phyloP scores from a whole-genome alignment of 2,329 filamentous ascomycete species.

The Neofusicoccum umdonicola region DNA sequence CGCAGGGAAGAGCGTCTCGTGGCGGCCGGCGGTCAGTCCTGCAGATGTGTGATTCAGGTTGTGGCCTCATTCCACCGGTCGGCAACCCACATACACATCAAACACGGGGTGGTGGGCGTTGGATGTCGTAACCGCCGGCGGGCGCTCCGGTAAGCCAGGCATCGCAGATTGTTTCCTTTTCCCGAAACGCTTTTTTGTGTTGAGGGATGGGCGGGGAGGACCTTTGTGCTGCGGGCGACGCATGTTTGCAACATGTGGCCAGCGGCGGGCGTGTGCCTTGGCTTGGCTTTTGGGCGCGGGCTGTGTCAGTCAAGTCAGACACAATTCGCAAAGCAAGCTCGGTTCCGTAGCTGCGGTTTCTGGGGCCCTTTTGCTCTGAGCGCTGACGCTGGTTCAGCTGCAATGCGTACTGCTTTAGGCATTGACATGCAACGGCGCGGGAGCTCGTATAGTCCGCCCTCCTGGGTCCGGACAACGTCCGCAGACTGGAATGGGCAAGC shows the following conservation, averaged over 20 bases:
- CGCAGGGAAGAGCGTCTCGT: background rate
- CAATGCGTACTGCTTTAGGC: conserved; percentile 14
- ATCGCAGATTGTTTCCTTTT: conserved; percentile 11
- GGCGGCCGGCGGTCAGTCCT: conserved; percentile 13
- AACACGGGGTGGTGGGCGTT: background rate
- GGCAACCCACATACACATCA: background rate
- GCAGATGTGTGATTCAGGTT: conserved; percentile 1
- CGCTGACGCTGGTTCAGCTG: background rate
- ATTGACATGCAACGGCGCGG: conserved; percentile 17
- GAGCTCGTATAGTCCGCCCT: conserved; percentile 16
- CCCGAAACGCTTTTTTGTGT: background rate
- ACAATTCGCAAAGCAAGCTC: background rate
- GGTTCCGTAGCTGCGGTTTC: conserved; percentile 9
- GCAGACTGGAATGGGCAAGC: background rate
- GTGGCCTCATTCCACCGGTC: no score
- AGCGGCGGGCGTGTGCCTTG: background rate
- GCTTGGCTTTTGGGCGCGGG: background rate
- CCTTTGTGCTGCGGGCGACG: background rate
- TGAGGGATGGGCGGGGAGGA: background rate
- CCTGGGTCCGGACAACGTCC: background rate
- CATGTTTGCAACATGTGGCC: conserved; percentile 1
- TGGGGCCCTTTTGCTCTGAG: background rate
- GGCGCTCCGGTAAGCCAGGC: background rate
- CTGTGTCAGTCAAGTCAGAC: background rate
- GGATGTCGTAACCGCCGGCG: background rate